These are phyloP conservation scores for Aspergillus alliaceus DNA, from an alignment of 2,329 filamentous ascomycete species.

Conservation along the genomic window DNA sequence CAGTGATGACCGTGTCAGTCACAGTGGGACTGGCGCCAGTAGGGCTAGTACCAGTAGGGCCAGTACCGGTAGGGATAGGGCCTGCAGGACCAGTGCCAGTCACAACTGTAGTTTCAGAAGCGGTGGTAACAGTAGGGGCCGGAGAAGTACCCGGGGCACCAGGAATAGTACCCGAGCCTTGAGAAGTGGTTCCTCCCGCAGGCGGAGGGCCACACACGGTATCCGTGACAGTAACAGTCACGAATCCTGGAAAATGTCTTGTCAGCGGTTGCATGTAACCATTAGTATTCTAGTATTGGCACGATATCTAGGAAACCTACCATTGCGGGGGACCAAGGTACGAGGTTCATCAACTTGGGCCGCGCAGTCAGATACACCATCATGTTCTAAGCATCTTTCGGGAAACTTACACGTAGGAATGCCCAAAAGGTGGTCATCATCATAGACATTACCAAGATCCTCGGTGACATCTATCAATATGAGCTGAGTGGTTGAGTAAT, in stretches of 20 bases:
- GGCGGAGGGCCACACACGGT: constrained; percentile 16
- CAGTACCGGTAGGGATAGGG: neutral
- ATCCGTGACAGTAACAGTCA: constrained; percentile 24
- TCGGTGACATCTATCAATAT: neutral
- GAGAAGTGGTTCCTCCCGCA: neutral
- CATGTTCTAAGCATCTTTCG: neutral
- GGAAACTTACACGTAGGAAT: constrained; percentile 6
- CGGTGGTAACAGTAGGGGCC: constrained; percentile 3
- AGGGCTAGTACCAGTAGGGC: neutral
- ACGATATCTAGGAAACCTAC: neutral
- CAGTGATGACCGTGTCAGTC: neutral
- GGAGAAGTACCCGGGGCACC: neutral
- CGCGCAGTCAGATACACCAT: neutral
- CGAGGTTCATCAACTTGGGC: neutral
- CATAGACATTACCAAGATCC: neutral
- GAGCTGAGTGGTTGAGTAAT: neutral
- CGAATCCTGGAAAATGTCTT: neutral
- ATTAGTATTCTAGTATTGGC: neutral
- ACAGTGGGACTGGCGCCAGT: constrained; percentile 2
- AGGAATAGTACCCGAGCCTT: neutral
- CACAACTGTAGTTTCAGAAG: neutral
- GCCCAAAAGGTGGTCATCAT: constrained; percentile 1
- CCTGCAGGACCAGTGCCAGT: neutral
- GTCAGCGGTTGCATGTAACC: neutral
- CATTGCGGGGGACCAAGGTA: constrained; percentile 1